Evolutionary conservation across 2,329 filamentous ascomycete species (phyloP), one percentile per base, ranked within the genome.

Genomic region (Colletotrichum tanaceti): DNA sequence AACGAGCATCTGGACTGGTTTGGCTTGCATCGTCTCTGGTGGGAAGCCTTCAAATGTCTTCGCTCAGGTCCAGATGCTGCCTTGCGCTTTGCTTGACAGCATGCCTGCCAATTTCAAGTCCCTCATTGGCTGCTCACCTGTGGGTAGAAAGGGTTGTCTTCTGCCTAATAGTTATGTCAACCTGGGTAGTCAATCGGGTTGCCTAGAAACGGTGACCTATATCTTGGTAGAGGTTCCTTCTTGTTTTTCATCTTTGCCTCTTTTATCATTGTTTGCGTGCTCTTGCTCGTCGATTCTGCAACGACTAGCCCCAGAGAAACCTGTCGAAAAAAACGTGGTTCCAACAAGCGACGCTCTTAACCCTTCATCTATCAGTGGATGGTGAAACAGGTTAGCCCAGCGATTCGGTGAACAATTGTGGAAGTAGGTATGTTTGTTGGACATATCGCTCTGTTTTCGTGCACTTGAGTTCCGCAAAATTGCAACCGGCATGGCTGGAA

Each of bases 21-120:
- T 22, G 50, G 9, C 14, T 11, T 11, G 50, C n/a, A 53, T 53
- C 3, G 13, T 38, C n/a, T 9, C 18, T 28, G 50, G 50, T 53
- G 11, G 18, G 20, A 11, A 20, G 28, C 38, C 9, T 53, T 53
- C 50, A n/a, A 53, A 38, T 2, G 16, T 22, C 28, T 35, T 53
- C 50, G 10, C 6, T 39, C 50, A 39, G 38, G 7, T 11, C 38
- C 13, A 43, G 55, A 41, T 35, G 18, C 16, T 24, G 7, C 46
- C 58, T 39, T 39, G 44, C 35, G 41, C 41, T 58, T 39, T 58
- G 52, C 60, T 58, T 58, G 47, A 41, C 38, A 46, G 58, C 39
- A 18, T 39, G 18, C 20, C 35, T 50, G 20, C n/a, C 44, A 58
- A 16, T 38, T 20, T 38, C 35, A 16, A 5, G 11, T 7, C 32